Base-by-base conservation (phyloP, 345 rosid genomes). In the Acer campestre region DNA sequence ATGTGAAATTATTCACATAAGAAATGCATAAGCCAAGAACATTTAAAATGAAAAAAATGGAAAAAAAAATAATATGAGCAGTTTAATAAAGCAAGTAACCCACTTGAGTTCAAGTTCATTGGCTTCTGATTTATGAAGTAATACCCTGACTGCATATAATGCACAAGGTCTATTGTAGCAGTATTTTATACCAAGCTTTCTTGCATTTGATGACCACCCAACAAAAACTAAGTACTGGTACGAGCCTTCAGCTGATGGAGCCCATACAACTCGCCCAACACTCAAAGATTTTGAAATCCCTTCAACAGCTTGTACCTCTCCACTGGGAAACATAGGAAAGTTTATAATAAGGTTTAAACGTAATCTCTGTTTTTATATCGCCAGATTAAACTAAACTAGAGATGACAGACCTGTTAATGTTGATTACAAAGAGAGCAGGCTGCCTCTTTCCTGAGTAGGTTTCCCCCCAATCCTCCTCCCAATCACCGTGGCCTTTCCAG, bases 391-490 rank as follows among this genome's bases (percentile, higher is more conserved):
- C 40, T 56, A 66, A 74, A 80, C 31, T 23, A 82, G 68, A 55
- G 13, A 29, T 67, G 48, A 42, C 42, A 76, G 40, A 96, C 98
- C 99, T 90, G 79, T 86, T 80, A 71, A 84, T 74, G 69, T 84
- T 80, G 61, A 91, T 84, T 71, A 92, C 93, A 75, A 94, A 96
- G 25, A 94, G 72, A 1, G 93, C 89, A 67, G 97, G 92, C 82
- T 86, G 95, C 78, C 87, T 91, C 86, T 94, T 96, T 40, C 98
- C 97, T 0, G 92, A 92, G 76, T 94, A 96, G 53, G 90, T 90
- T 89, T 96, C 99, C 56, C 99, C 99, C 99, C 98, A 95, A 31
- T 88, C 93, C 85, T 93, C 99, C 84, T 92, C 95, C 95, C 94
- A 94, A 84, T 96, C 27, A 25, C 27, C 27, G 1, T 25, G 27